Evolutionary conservation across 2,329 filamentous ascomycete species (phyloP).

Genomic region (Acrocalymma vagum): DNA sequence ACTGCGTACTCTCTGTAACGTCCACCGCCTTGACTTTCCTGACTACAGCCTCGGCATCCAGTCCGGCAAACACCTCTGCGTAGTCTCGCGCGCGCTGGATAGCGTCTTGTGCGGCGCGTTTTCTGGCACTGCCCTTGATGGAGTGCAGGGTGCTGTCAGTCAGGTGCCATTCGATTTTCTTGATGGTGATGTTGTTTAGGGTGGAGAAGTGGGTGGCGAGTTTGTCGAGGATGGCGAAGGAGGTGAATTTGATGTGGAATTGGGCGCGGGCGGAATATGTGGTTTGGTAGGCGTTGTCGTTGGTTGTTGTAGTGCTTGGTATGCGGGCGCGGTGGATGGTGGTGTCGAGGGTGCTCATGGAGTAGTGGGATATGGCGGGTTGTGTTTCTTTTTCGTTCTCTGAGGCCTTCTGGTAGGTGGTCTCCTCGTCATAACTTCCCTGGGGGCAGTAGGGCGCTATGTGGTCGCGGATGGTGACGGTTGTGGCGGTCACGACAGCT

Average conservation of each 20-base stretch:
- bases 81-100: slow-evolving; percentile 14
- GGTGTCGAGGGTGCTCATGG: slow-evolving; percentile 19
- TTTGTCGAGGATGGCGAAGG: slow-evolving; percentile 14
- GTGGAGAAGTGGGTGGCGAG: slow-evolving; percentile 19
- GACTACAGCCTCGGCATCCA: slow-evolving; percentile 7
- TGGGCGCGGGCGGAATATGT: slow-evolving; percentile 12
- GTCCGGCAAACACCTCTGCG: slow-evolving; percentile 15
- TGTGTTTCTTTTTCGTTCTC: too few relatives aligned
- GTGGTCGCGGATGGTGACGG: slow-evolving; percentile 10
- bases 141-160: slow-evolving; percentile 11
- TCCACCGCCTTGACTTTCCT: slow-evolving; percentile 11
- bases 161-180: slow-evolving; percentile 12
- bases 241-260: slow-evolving; percentile 19
- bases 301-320: too few relatives aligned
- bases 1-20: slow-evolving; percentile 10
- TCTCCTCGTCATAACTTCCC: slow-evolving; percentile 13
- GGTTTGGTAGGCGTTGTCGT: slow-evolving; percentile 4
- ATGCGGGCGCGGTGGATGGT: slow-evolving; percentile 4
- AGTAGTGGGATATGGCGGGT: slow-evolving; percentile 20
- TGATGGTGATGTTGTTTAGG: slow-evolving; percentile 14
- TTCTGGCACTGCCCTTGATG: slow-evolving; percentile 10
- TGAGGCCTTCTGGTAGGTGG: slow-evolving; percentile 2
- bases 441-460: slow-evolving; percentile 17
- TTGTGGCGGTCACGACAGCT: slow-evolving; percentile 6
- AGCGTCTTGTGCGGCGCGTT: slow-evolving; percentile 13